Percentiles rank a stretch among this genome's conserved stretches.
Evolutionary conservation across 2,329 filamentous ascomycete genomes (phyloP).

Genomic region (Keithomyces neogunnii): DNA sequence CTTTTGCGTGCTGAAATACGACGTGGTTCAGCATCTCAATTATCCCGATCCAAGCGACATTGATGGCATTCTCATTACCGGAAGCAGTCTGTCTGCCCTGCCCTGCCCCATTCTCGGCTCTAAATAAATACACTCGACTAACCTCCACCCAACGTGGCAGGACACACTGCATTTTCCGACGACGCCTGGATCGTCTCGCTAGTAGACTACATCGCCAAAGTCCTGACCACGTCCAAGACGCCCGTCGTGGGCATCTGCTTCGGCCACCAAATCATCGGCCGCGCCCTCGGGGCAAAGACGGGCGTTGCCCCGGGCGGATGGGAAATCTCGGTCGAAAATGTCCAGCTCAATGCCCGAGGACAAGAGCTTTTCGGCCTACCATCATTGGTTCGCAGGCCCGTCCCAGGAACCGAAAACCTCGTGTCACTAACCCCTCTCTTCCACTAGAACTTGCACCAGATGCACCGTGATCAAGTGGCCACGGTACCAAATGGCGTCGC

Average conservation of each 20-base stretch:
- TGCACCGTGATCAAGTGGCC: conserved; percentile 34
- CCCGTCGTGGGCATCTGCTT: conserved; percentile 37
- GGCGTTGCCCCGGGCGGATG: conserved; percentile 28
- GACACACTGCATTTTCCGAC: conserved; percentile 28
- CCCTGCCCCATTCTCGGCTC: not conserved
- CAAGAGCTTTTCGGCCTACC: conserved; percentile 23
- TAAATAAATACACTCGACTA: not conserved
- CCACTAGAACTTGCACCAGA: conserved; percentile 28
- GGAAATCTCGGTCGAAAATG: conserved; percentile 32
- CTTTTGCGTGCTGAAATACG: conserved; percentile 19
- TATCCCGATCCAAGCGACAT: conserved; percentile 19
- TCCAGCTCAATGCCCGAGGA: conserved; percentile 27
- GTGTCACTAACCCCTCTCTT: conserved; percentile 9
- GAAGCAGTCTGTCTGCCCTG: conserved; percentile 20
- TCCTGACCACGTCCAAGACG: conserved; percentile 17
- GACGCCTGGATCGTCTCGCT: conserved; percentile 32
- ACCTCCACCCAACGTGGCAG: conserved; percentile 8
- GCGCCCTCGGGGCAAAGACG: conserved; percentile 29
- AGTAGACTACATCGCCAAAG: conserved; percentile 23
- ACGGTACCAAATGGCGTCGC: conserved; percentile 25
- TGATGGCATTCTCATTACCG: conserved; percentile 23
- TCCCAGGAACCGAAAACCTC: no score
- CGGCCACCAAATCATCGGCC: conserved; percentile 36
- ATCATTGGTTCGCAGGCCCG: not conserved
- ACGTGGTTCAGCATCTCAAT: conserved; percentile 19